Evolutionary conservation across 2,329 filamentous ascomycete genomes (phyloP).

Genomic region (Sphaerulina populicola): DNA sequence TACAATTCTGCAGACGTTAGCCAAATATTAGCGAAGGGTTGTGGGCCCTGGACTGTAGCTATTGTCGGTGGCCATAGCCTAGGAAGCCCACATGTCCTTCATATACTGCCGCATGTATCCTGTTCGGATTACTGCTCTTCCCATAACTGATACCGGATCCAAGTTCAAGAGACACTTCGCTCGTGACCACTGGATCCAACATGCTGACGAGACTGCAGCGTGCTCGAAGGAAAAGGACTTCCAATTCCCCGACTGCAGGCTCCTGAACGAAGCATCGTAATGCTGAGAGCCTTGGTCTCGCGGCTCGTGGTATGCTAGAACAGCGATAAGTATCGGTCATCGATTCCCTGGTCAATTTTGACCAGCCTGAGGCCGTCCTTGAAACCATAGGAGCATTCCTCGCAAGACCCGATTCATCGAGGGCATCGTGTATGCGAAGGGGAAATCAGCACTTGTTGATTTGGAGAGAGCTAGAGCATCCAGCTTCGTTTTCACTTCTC

Average conservation of each 20-base stretch:
- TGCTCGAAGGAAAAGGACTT: conserved; percentile 23
- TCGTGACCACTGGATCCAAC: conserved; percentile 23
- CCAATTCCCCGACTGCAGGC: conserved; percentile 10
- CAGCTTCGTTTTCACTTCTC: background rate
- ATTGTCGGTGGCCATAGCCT: conserved; percentile 26
- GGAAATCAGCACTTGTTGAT: background rate
- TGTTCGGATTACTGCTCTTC: conserved; percentile 18
- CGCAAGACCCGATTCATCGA: conserved; percentile 3
- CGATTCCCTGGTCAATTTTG: conserved; percentile 19
- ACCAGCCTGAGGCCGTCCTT: conserved; percentile 22
- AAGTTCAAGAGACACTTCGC: conserved; percentile 25
- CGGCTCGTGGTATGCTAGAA: conserved; percentile 26
- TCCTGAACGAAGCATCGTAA: conserved; percentile 20
- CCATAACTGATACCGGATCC: conserved; percentile 28
- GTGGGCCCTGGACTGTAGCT: conserved; percentile 14
- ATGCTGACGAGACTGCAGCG: conserved; percentile 19
- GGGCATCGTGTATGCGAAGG: background rate
- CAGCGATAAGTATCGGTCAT: conserved; percentile 23
- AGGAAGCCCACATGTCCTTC: conserved; percentile 27
- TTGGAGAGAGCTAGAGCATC: background rate
- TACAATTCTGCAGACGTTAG: conserved; percentile 26
- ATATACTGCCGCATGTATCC: conserved; percentile 24
- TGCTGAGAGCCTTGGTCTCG: conserved; percentile 23
- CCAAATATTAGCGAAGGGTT: conserved; percentile 22
- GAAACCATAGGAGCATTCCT: conserved; percentile 17